Conservation (phyloP, 2,329 filamentous ascomycete species). For the Cladorrhinum sp. region DNA sequence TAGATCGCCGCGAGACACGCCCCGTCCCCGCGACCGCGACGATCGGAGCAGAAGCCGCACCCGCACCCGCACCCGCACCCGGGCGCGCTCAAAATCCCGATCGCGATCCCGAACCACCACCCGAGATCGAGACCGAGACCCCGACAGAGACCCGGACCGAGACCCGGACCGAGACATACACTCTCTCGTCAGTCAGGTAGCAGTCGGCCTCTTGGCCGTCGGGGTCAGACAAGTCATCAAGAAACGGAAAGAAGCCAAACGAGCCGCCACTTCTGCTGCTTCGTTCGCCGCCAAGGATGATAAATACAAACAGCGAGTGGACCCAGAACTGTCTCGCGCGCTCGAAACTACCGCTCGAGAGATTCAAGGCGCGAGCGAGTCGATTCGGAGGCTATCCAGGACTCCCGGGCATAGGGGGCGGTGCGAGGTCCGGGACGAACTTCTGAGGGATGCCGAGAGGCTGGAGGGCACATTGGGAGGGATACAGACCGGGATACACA, state of each 20-base stretch:
- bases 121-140: neutral
- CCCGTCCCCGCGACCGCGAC: neutral
- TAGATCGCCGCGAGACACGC: slow-evolving; percentile 6
- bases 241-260: slow-evolving; percentile 19
- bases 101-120: neutral
- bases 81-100: neutral
- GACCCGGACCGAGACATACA: slow-evolving; percentile 22
- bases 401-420: slow-evolving; percentile 13
- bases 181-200: slow-evolving; percentile 24
- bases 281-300: neutral
- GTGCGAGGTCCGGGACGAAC: slow-evolving; percentile 21
- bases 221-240: slow-evolving; percentile 21
- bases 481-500: slow-evolving; percentile 22
- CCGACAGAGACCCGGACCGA: slow-evolving; percentile 4
- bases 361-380: slow-evolving; percentile 18
- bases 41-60: slow-evolving; percentile 10
- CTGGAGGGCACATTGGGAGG: slow-evolving; percentile 18
- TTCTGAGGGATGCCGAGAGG: slow-evolving; percentile 21
- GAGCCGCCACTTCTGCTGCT: neutral
- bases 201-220: slow-evolving; percentile 22
- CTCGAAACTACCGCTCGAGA: slow-evolving; percentile 22
- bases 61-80: too few relatives aligned
- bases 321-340: slow-evolving; percentile 22
- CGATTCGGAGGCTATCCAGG: slow-evolving; percentile 17
- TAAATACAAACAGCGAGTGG: neutral